Percentiles rank a stretch among this genome's conserved stretches.
Evolutionary conservation across 2,329 filamentous ascomycete species (phyloP).

Genomic region (Aspergillus ruber): DNA sequence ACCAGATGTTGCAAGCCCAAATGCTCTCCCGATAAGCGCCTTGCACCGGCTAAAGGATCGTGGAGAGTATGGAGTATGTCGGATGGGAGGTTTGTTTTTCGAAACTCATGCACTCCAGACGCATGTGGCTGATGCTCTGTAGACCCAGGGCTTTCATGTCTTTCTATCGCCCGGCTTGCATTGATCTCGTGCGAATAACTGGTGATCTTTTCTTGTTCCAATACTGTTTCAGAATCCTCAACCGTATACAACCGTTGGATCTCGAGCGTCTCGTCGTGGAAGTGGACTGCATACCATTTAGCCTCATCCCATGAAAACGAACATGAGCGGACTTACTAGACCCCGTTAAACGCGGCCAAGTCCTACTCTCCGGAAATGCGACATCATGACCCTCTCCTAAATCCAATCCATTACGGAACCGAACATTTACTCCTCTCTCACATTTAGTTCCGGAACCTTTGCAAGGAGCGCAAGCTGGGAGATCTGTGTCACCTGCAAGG

Average conservation of each 20-base stretch:
- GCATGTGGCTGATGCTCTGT: too few relatives aligned
- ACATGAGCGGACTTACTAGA: constrained; percentile 8
- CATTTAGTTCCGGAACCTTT: constrained; percentile 10
- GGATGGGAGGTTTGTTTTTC: too few relatives aligned
- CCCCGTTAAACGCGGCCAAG: constrained; percentile 12
- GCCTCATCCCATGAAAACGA: background rate
- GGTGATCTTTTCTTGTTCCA: background rate
- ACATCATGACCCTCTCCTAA: constrained; percentile 6
- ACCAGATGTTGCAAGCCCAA: background rate
- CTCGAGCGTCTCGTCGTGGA: constrained; percentile 17
- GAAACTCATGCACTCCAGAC: too few relatives aligned
- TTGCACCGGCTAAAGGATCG: too few relatives aligned
- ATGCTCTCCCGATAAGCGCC: background rate
- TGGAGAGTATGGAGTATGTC: too few relatives aligned
- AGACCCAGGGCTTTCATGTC: background rate
- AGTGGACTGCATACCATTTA: constrained; percentile 9
- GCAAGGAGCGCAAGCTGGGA: constrained; percentile 12
- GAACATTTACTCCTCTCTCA: constrained; percentile 13
- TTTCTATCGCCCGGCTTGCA: background rate
- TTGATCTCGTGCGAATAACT: background rate
- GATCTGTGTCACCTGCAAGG: constrained; percentile 12
- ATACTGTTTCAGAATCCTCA: background rate
- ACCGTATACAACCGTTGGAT: constrained; percentile 10
- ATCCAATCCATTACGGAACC: constrained; percentile 16
- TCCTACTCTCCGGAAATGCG: constrained; percentile 10